Evolutionary conservation across 371 early-diverging fungal species (phyloP).

Genomic region (Mucor circinelloides): DNA sequence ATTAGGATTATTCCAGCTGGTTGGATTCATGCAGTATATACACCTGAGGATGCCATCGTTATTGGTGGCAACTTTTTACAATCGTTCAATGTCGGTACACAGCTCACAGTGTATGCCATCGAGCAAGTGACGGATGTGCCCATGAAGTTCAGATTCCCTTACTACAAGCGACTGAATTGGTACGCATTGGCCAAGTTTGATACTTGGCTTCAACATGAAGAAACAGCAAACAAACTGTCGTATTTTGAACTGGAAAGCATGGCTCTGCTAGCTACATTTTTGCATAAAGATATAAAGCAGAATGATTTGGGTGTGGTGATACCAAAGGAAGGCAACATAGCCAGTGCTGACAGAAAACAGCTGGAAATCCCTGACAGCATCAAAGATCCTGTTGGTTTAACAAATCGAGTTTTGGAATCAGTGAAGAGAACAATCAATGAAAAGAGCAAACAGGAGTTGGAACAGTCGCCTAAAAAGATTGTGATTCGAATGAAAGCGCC

Average conservation of each 20-base stretch:
- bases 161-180: conserved; percentile 80
- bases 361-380: conserved; percentile 13
- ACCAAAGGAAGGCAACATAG: neutral
- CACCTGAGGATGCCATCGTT: conserved; percentile 83
- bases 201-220: conserved; percentile 14
- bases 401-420: conserved; percentile 3
- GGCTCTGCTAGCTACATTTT: conserved; percentile 9
- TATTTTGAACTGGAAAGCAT: conserved; percentile 28
- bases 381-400: conserved; percentile 10
- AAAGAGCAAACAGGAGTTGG: neutral
- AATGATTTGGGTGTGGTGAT: neutral
- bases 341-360: neutral
- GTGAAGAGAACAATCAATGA: neutral
- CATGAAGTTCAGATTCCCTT: conserved; percentile 83
- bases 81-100: conserved; percentile 70
- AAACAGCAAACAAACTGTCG: neutral
- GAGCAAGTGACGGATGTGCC: conserved; percentile 83
- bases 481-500: conserved; percentile 1
- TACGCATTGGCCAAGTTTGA: conserved; percentile 56
- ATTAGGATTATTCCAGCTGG: conserved; percentile 88
- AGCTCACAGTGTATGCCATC: conserved; percentile 68
- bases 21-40: conserved; percentile 95
- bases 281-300: neutral
- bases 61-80: conserved; percentile 94
- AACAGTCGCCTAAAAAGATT: neutral